Base-by-base conservation (phyloP, 2,329 filamentous ascomycete genomes). In the Paramyrothecium sp. region DNA sequence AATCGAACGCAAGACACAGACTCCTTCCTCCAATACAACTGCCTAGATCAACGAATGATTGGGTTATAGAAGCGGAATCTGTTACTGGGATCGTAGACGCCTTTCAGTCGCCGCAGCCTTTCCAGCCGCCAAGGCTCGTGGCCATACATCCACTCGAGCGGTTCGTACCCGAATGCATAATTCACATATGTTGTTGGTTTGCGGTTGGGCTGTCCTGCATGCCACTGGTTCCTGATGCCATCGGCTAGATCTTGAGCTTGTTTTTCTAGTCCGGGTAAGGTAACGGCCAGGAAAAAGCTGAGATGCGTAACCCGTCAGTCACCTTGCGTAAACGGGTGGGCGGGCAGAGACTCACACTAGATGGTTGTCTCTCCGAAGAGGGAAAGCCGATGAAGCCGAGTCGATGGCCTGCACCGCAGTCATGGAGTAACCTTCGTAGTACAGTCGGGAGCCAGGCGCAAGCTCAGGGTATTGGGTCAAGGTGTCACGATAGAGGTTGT, bases 381-480 rank as follows among this genome's bases (percentile, higher is more conserved):
- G 62, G 53, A 59, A 67, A 0, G 66, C 62, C 7, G 65, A 57
- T 16, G 41, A 38, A 7, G 46, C 56, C 0, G 60, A 41, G 49
- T 60, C 20, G 22, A 49, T 49, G 17, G 46, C 51, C 34, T 58
- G 50, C 3, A 61, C 56, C 2, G 34, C 65, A 16, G 54, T 54
- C 0, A 57, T 67, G 3, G 68, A 54, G 55, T 69, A 70, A n/a
- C 67, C 67, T 41, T 70, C 66, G 33, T 65, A 60, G 3, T 58
- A 41, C 21, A 67, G 47, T 11, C 41, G 17, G 26, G 50, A 16
- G 7, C 56, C 13, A 62, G 60, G 19, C 55, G 53, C 13, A 60
- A 61, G 33, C 64, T 51, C 46, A 49, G 46, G n/a, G 19, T 56
- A 58, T 12, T 49, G 7, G 16, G 7, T 38, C 2, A 47, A 26